Evolutionary conservation across 805 yeast species (phyloP), one percentile per base, ranked within the genome.

Genomic region (Candida ortonii): DNA sequence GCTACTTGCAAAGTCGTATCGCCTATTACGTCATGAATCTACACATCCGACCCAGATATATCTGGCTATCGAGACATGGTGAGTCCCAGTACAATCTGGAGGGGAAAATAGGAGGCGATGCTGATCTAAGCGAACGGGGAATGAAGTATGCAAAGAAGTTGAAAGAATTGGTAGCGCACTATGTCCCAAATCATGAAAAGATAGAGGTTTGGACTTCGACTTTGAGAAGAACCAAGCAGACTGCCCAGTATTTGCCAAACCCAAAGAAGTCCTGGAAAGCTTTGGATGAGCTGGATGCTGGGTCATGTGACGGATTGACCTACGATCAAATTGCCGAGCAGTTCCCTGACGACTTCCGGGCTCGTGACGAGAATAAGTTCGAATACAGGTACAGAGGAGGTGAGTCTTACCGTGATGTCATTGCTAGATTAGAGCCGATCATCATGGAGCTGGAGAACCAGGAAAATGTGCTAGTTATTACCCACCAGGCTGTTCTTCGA

Each of bases 381-480:
- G 96, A 87, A 57, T 93, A 93, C 62, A 73, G 98, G 34, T 93
- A 93, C 61, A 76, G 96, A 26, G 97, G 97, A 8, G 99, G 99
- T 28, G 99, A 93, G 62, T 84, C 95, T 4, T 93, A 93, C 61
- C 75, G 96, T 38, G 99, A 93, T 52, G 95, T 93, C 25, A 96
- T 90, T 28, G 83, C 89, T 26, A 70, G 99, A 38, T 69, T 93
- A 37, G 99, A 93, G 58, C 99, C 99, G 5, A 88, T 93, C 47
- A 93, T 93, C 43, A 93, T 93, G 98, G 98, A 93, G 61, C 71
- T 93, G 46, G 99, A 93, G 64, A 80, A 97, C 41, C 97, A 90
- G 62, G 97, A 93, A 52, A 89, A 93, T 59, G 88, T 93, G 32
- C 70, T 93, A 56, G 90, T 93, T 41, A 93, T 93, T 26, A 93